phyloP scores from a whole-genome alignment of 495 filamentous ascomycete genomes.

The Thozetella sp. region DNA sequence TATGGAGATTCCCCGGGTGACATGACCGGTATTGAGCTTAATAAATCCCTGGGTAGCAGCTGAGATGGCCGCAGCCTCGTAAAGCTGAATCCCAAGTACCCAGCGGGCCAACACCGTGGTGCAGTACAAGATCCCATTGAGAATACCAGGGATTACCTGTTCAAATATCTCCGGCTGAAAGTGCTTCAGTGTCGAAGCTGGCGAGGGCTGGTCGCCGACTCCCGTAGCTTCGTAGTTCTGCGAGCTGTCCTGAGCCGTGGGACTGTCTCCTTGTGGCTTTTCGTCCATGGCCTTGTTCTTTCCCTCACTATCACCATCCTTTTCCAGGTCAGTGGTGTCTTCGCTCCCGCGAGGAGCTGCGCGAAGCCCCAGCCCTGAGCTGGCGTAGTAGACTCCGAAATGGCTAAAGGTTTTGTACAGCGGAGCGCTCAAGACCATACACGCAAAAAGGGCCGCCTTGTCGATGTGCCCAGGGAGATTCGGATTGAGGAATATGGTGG shows the following conservation, averaged over 20 bases:
- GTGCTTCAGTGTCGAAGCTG: too few relatives aligned
- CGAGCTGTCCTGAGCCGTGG: too few relatives aligned
- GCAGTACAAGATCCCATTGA: slow-evolving; percentile 4
- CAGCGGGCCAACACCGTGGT: background rate
- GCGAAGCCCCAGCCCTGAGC: background rate
- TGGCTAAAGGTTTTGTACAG: slow-evolving; percentile 11
- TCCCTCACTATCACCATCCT: background rate
- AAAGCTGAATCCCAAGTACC: slow-evolving; percentile 1
- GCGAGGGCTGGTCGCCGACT: background rate
- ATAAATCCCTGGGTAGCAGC: background rate
- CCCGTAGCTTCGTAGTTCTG: background rate
- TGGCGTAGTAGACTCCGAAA: slow-evolving; percentile 7
- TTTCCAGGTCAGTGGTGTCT: too few relatives aligned
- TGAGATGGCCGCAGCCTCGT: slow-evolving; percentile 5
- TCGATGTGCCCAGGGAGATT: slow-evolving; percentile 8
- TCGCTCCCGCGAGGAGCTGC: slow-evolving; percentile 10
- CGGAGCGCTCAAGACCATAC: slow-evolving; percentile 13
- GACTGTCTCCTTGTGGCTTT: too few relatives aligned
- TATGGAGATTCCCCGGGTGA: background rate
- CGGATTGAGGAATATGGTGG: slow-evolving; percentile 11
- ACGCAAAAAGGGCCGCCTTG: slow-evolving; percentile 8
- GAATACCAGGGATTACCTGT: slow-evolving; percentile 7
- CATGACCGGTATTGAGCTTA: background rate
- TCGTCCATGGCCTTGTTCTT: background rate
- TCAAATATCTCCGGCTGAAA: too few relatives aligned